Evolutionary conservation across 139 green algal species (phyloP).

Genomic region (Micractinium conductrix): DNA sequence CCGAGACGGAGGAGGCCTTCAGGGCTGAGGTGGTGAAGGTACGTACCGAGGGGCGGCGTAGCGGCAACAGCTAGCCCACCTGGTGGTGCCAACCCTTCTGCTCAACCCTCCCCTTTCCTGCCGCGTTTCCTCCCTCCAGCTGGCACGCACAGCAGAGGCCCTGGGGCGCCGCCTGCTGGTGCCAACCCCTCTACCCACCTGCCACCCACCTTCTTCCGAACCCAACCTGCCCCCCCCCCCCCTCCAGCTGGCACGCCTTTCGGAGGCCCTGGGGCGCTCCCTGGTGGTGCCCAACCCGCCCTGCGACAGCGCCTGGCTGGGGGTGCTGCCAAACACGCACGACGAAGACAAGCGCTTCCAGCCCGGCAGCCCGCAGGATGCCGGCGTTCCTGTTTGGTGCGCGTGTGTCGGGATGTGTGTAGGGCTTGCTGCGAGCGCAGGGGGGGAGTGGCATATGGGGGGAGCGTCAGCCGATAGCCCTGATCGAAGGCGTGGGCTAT

Average conservation of each 20-base stretch:
- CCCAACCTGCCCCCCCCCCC: neutral
- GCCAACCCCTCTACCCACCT: neutral
- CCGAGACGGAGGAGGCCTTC: neutral
- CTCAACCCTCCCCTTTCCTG: too few relatives aligned
- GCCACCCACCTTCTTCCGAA: neutral
- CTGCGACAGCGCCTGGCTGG: slow-evolving; percentile 1
- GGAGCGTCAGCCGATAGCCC: too few relatives aligned
- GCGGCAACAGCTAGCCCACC: neutral
- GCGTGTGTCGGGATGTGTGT: too few relatives aligned
- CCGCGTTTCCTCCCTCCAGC: too few relatives aligned
- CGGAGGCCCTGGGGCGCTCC: neutral
- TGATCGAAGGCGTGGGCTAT: too few relatives aligned
- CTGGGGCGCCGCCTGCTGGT: neutral
- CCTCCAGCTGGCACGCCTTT: neutral
- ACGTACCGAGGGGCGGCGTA: neutral
- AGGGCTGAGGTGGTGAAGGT: neutral
- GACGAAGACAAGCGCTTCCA: neutral
- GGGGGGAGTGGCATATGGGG: too few relatives aligned
- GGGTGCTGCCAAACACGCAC: neutral
- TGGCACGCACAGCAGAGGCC: too few relatives aligned
- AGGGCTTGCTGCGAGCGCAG: too few relatives aligned
- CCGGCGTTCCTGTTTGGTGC: neutral
- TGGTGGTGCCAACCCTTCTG: neutral
- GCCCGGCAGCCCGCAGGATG: neutral
- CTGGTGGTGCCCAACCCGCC: neutral